Evolutionary conservation across 306 rosid species (phyloP).

Genomic region (Prunus campanulata): DNA sequence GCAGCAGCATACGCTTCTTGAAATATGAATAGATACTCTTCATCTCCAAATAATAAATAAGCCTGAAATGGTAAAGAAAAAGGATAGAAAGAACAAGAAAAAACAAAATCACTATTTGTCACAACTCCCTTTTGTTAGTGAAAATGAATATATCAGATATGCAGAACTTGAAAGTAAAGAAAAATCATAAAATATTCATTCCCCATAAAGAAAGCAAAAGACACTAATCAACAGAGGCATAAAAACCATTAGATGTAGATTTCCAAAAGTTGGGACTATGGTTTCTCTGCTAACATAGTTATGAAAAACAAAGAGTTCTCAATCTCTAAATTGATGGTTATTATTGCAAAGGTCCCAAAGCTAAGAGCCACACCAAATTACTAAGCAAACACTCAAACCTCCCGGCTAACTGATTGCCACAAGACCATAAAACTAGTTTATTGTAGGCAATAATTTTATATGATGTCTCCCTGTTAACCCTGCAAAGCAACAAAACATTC

Average conservation of each 20-base stretch:
- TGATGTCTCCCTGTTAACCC: neutral
- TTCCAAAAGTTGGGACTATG: neutral
- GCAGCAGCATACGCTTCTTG: slow-evolving; percentile 98
- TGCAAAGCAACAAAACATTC: neutral
- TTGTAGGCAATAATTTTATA: neutral
- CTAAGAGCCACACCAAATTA: neutral
- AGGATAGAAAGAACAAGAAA: neutral
- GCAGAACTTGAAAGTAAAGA: neutral
- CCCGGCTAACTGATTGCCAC: neutral
- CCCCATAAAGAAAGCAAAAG: neutral
- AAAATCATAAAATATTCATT: neutral
- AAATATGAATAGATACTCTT: slow-evolving; percentile 90
- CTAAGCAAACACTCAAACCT: neutral
- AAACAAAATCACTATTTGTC: slow-evolving; percentile 1
- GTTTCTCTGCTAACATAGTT: neutral
- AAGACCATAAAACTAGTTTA: neutral
- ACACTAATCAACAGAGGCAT: neutral
- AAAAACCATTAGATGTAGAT: neutral
- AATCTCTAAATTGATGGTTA: neutral
- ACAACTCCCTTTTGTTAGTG: neutral
- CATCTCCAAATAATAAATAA: slow-evolving; percentile 88
- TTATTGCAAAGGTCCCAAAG: neutral
- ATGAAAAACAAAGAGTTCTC: neutral
- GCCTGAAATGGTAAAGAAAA: slow-evolving; percentile 63
- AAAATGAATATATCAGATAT: neutral